Conservation (phyloP, 208 protist genomes). For the Leishmania lainsoni region DNA sequence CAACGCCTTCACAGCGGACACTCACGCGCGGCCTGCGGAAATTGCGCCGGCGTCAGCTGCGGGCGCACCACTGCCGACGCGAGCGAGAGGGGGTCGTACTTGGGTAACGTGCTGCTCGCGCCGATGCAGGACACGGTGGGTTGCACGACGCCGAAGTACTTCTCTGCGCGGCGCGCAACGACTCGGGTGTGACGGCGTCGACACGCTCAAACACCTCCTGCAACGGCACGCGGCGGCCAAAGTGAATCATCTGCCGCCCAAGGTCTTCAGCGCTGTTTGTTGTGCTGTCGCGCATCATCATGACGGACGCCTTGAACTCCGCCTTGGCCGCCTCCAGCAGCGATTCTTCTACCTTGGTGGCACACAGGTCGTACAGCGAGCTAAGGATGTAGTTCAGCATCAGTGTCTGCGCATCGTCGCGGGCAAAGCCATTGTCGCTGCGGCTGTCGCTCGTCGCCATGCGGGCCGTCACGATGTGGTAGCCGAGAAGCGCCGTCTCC, state of each 20-base stretch:
- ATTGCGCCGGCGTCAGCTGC: conserved; percentile 35
- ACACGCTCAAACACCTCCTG: conserved; percentile 93
- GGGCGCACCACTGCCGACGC: conserved; percentile 42
- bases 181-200: conserved; percentile 88
- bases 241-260: conserved; percentile 97
- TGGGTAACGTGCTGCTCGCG: conserved; percentile 54
- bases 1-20: conserved; percentile 15
- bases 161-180: conserved; percentile 75
- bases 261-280: conserved; percentile 95
- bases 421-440: conserved; percentile 27
- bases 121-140: conserved; percentile 85
- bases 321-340: conserved; percentile 94
- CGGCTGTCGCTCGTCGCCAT: conserved; percentile 38
- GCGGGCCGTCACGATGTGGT: conserved; percentile 79
- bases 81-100: conserved; percentile 54
- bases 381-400: conserved; percentile 75
- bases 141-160: conserved; percentile 60
- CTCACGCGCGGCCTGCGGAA: conserved; percentile 24
- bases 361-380: conserved; percentile 70
- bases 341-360: conserved; percentile 54
- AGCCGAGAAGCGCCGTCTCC: conserved; percentile 90
- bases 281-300: conserved; percentile 96
- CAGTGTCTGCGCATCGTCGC: conserved; percentile 71
- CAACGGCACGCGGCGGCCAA: conserved; percentile 83
- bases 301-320: conserved; percentile 91